These are phyloP conservation scores for Rhodofomes roseus DNA, from an alignment of 1,284 basidiomycete species.

Conservation along the genomic window DNA sequence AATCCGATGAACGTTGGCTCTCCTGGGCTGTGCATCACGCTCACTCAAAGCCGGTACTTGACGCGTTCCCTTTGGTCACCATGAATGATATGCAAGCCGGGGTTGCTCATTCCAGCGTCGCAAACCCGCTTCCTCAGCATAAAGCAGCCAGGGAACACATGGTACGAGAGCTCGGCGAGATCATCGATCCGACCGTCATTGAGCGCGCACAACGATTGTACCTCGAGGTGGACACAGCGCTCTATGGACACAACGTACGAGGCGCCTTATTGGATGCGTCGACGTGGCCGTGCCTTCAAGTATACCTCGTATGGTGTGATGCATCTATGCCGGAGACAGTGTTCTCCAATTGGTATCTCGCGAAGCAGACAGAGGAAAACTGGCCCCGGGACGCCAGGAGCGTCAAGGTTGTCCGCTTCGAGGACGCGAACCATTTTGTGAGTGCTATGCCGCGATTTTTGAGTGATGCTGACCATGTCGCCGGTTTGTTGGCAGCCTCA, in stretches of 20 bases:
- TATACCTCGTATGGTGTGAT: slow-evolving; percentile 13
- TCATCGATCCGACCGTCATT: background rate
- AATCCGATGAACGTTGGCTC: background rate
- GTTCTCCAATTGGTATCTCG: slow-evolving; percentile 10
- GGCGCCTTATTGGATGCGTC: background rate
- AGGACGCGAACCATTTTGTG: slow-evolving; percentile 16
- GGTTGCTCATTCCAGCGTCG: background rate
- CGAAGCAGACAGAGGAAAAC: background rate
- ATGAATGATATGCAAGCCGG: background rate
- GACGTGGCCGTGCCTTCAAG: slow-evolving; percentile 5
- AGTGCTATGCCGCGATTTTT: background rate
- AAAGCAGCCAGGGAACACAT: background rate
- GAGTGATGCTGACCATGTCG: background rate
- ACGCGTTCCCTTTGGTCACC: background rate
- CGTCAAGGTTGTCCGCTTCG: background rate
- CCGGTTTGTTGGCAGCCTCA: background rate
- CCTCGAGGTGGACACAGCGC: background rate
- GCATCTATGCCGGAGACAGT: slow-evolving; percentile 10
- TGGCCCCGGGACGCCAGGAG: slow-evolving; percentile 1
- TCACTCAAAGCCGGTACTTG: background rate
- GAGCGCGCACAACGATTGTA: background rate
- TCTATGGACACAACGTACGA: slow-evolving; percentile 5
- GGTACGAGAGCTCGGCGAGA: background rate
- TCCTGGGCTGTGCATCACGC: background rate
- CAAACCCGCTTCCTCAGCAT: background rate